A percentile compares a stretch with the other conserved stretches of the same genome.
Conservation (phyloP, 106 monocot species). For the Hemerocallis citrina region DNA sequence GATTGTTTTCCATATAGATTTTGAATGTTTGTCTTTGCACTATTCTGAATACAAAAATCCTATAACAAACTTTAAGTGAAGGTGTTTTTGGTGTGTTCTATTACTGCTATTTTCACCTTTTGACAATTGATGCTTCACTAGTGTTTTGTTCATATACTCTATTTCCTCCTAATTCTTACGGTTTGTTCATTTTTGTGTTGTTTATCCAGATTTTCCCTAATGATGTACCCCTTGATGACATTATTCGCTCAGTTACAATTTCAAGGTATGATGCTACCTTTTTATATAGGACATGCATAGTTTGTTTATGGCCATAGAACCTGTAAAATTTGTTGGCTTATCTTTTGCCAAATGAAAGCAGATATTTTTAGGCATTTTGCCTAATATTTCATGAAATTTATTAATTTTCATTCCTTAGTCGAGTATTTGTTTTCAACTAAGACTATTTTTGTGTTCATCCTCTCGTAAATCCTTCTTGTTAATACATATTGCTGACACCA, state of each 20-base stretch:
- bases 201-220: constrained; percentile 53
- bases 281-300: not conserved
- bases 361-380: not conserved
- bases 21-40: not conserved
- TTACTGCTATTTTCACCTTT: not conserved
- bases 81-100: not conserved
- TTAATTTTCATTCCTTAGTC: not conserved
- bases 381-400: not conserved
- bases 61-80: not conserved
- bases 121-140: not conserved
- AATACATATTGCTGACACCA: not conserved
- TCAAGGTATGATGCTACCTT: constrained; percentile 30
- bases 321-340: not conserved
- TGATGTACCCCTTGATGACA: constrained; percentile 39
- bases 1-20: not conserved
- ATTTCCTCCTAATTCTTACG: not conserved
- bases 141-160: not conserved
- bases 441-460: too few relatives aligned
- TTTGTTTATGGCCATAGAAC: not conserved
- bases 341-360: not conserved
- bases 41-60: not conserved
- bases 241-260: constrained; percentile 26
- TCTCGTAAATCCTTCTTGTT: not conserved
- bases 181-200: not conserved
- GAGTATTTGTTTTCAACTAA: too few relatives aligned